Base-by-base conservation (phyloP, 768 basidiomycete genomes). In the Pisolithus marmoratus region DNA sequence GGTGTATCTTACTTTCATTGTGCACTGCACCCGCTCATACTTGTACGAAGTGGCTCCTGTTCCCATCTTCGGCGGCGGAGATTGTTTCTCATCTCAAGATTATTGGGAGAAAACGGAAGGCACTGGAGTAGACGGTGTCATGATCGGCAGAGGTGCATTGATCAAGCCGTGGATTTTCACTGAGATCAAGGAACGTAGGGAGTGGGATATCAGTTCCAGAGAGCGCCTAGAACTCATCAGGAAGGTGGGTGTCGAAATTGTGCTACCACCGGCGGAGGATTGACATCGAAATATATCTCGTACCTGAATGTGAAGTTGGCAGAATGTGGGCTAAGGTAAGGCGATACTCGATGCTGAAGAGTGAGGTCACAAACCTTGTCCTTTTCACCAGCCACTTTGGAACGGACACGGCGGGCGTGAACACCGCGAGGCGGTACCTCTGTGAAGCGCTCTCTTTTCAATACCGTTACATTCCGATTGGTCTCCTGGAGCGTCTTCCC, bases 91-190 rank as follows among this genome's bases (percentile, higher is more conserved):
- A 3, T 82, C 89, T 5, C 74, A 87, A 52, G 85, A 81, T 52
- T 94, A 94, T 66, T 89, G 87, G 81, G 69, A 79, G 15, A 81
- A 81, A 42, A 78, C 94, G 27, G 83, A 91, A 41, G 65, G 72
- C n/a, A 83, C 80, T 24, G 91, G 91, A 5, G 93, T 96, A 0
- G 94, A 97, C 63, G 94, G 94, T 5, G 76, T 97, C 41, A 98
- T 99, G 96, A 79, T 97, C 34, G 96, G 85, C 1, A 77, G 96
- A 20, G 96, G 96, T 0, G 95, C 94, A 0, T 72, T 98, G 46
- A 96, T 98, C 68, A 99, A 99, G 69, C 90, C 91, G 1, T 92
- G 90, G 89, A 85, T 94, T 49, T 95, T 94, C 68, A 95, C 93
- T 0, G 96, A 99, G 68, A 82, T 98, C 63, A 87, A 93, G 65